A percentile compares a stretch with the other conserved stretches of the same genome.
These are phyloP conservation scores for Ceratobasidium sp. DNA, from an alignment of 1,284 basidiomycete species.

Conservation along the genomic window DNA sequence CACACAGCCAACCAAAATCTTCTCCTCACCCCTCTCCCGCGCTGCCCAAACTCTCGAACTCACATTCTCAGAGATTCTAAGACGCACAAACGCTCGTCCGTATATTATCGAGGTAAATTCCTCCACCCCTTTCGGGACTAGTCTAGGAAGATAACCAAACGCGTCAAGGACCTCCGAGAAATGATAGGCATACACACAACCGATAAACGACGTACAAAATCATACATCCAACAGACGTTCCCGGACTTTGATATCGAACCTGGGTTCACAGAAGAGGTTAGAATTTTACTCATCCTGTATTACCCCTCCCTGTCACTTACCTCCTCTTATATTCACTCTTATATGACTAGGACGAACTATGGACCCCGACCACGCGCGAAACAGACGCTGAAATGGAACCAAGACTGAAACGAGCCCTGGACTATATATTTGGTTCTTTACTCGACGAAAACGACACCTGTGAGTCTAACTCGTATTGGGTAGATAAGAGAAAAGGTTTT, in stretches of 20 bases:
- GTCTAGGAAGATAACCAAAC: not conserved
- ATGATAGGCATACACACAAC: slow-evolving; percentile 79
- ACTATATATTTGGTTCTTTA: slow-evolving; percentile 67
- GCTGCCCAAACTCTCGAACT: slow-evolving; percentile 77
- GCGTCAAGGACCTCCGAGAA: slow-evolving; percentile 78
- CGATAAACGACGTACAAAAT: slow-evolving; percentile 71
- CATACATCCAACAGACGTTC: slow-evolving; percentile 69
- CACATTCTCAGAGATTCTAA: slow-evolving; percentile 67
- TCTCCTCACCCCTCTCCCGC: slow-evolving; percentile 79
- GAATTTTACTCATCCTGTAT: no score
- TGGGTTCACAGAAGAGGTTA: slow-evolving; percentile 71
- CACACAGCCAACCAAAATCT: slow-evolving; percentile 70
- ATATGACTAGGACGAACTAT: slow-evolving; percentile 68
- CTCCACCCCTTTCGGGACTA: not conserved
- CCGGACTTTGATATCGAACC: slow-evolving; percentile 75
- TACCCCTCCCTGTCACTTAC: no score
- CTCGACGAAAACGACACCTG: slow-evolving; percentile 62
- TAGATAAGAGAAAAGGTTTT: not conserved
- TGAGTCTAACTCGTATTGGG: slow-evolving; percentile 56
- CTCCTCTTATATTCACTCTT: not conserved
- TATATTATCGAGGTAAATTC: slow-evolving; percentile 67
- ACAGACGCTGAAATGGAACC: slow-evolving; percentile 66
- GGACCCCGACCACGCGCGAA: slow-evolving; percentile 76
- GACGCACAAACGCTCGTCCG: slow-evolving; percentile 54
- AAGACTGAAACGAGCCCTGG: slow-evolving; percentile 68